A percentile compares a stretch with the other conserved stretches of the same genome.
Conservation (phyloP, 2,329 filamentous ascomycete species). For the Penicillium sp. region DNA sequence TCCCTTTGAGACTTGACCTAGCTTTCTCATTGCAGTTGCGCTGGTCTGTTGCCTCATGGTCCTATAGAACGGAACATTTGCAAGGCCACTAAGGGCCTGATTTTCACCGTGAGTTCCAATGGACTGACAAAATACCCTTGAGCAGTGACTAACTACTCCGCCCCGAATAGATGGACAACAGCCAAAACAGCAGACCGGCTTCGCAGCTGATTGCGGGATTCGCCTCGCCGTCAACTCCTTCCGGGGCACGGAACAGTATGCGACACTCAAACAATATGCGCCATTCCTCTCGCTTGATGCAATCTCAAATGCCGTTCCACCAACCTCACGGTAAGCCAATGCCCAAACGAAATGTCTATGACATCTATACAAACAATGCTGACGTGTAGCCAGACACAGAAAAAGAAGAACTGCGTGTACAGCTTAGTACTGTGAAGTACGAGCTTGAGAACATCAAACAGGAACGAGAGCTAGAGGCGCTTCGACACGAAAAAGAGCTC, state of each 20-base stretch:
- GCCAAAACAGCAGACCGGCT: conserved; percentile 54
- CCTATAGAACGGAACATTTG: background rate
- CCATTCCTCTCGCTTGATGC: conserved; percentile 38
- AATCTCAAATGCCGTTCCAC: conserved; percentile 37
- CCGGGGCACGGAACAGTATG: conserved; percentile 35
- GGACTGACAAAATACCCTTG: background rate
- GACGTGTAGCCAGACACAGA: conserved; percentile 36
- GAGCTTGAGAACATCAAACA: conserved; percentile 84
- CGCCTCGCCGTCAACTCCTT: conserved; percentile 44
- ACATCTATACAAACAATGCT: conserved; percentile 1
- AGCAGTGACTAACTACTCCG: background rate
- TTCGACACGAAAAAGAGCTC: conserved; percentile 81
- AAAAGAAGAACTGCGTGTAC: conserved; percentile 82
- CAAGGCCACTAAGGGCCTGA: background rate
- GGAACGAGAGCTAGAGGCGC: conserved; percentile 75
- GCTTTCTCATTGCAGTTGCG: background rate
- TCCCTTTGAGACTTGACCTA: conserved; percentile 17
- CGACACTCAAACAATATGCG: conserved; percentile 42
- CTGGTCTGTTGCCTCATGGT: background rate
- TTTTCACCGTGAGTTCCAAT: background rate
- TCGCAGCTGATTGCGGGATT: conserved; percentile 63
- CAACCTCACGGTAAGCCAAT: conserved; percentile 38
- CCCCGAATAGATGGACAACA: conserved; percentile 33
- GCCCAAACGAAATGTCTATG: background rate
- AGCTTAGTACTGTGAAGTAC: conserved; percentile 85